phyloP scores from a whole-genome alignment of 1,284 basidiomycete species.

The Volvariella volvacea region DNA sequence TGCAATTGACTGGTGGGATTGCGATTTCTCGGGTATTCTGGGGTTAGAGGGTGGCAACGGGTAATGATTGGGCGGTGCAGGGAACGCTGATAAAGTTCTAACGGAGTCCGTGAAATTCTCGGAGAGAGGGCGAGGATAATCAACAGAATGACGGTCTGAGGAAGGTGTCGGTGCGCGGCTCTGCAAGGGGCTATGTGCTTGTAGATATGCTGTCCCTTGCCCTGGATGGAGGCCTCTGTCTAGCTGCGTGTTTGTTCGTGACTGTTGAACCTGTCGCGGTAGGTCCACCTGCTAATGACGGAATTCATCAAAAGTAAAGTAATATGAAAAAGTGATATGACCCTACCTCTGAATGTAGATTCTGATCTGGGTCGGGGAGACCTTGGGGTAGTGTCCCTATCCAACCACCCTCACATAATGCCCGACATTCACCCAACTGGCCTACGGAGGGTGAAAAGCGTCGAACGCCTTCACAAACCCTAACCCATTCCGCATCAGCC shows the following conservation, averaged over 20 bases:
- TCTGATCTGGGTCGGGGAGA: slow-evolving; percentile 34
- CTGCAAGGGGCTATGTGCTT: background rate
- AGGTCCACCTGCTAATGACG: too few species aligned
- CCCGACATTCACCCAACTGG: slow-evolving; percentile 60
- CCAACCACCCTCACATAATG: slow-evolving; percentile 72
- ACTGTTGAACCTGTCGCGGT: too few species aligned
- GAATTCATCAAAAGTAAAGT: too few species aligned
- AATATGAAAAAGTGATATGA: too few species aligned
- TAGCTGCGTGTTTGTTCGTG: too few species aligned
- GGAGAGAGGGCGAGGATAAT: slow-evolving; percentile 28
- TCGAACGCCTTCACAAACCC: slow-evolving; percentile 63
- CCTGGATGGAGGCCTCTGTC: background rate
- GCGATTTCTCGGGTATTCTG: slow-evolving; percentile 17
- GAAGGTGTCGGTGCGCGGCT: slow-evolving; percentile 7
- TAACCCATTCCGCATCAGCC: slow-evolving; percentile 72
- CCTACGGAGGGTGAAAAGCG: slow-evolving; percentile 60
- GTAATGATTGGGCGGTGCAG: slow-evolving; percentile 62
- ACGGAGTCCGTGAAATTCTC: slow-evolving; percentile 45
- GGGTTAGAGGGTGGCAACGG: slow-evolving; percentile 47
- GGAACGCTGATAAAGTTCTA: slow-evolving; percentile 64
- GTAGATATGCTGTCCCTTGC: background rate
- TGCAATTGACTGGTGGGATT: slow-evolving; percentile 22
- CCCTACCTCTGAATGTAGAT: background rate
- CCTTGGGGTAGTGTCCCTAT: slow-evolving; percentile 46
- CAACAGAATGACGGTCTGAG: slow-evolving; percentile 16